Conservation (phyloP, 148 eudicot genomes). For the Spergularia bocconei region DNA sequence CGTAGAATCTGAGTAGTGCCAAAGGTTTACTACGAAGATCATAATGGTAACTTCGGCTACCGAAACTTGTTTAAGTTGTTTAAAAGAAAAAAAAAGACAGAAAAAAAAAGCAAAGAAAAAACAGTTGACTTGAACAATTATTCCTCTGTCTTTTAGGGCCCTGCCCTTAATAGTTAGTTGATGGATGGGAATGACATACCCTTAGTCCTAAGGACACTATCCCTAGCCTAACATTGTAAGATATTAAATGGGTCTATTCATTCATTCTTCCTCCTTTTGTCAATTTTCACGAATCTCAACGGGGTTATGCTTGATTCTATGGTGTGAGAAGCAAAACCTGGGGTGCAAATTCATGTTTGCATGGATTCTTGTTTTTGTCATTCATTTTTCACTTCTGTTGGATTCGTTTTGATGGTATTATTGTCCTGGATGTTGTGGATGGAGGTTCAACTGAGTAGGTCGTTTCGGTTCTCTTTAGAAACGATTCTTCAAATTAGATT, state of each 20-base stretch:
- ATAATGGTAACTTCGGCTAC: too few relatives aligned
- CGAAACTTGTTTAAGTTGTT: too few relatives aligned
- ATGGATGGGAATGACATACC: neutral
- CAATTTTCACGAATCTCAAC: slow-evolving; percentile 15
- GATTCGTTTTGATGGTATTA: too few relatives aligned
- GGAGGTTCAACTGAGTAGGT: too few relatives aligned
- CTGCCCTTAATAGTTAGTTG: neutral
- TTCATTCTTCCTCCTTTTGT: neutral
- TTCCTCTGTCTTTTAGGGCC: slow-evolving; percentile 4
- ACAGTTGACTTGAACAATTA: slow-evolving; percentile 20
- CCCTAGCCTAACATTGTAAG: neutral
- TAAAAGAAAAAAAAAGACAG: neutral
- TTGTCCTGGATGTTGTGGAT: too few relatives aligned
- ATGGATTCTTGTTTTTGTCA: neutral
- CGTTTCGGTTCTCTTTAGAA: too few relatives aligned
- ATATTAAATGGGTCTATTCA: neutral
- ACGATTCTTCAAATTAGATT: too few relatives aligned
- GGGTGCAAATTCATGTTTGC: slow-evolving; percentile 1
- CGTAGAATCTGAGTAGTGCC: too few relatives aligned
- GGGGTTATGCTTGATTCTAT: neutral
- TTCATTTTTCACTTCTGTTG: too few relatives aligned
- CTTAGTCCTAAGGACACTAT: neutral
- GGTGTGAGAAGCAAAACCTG: neutral
- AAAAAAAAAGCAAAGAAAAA: neutral
- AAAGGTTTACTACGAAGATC: neutral